Base-by-base conservation (phyloP, 2,329 filamentous ascomycete species). In the Colletotrichum sp. region DNA sequence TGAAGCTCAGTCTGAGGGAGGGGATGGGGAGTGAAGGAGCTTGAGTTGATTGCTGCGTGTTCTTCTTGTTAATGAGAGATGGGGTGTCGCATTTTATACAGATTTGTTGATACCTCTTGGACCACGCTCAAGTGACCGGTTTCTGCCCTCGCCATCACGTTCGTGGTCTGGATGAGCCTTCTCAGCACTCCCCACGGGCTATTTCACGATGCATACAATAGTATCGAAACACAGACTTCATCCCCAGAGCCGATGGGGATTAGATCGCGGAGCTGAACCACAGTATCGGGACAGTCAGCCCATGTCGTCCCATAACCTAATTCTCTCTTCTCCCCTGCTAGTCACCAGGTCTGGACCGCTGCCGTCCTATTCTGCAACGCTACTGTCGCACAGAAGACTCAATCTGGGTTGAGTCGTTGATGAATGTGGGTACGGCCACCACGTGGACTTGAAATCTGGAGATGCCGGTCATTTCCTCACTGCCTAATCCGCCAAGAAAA, bases 61-160 rank as follows among this genome's bases (percentile, higher is more conserved):
- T 2, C 30, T 34, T 18, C 3, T 24, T 21, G 14, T 0, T 0
- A 61, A 8, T 0, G 2, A 12, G 18, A 16, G 30, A 61, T 34
- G 16, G 10, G 18, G 3, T 12, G 4, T 1, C 2, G 12, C 18
- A 18, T 14, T 14, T 32, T 32, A 61, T 34, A 34, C 18, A 6
- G 2, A 13, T 57, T 16, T 59, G 6, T 6, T 3, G 55, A 28
- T 59, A 14, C 24, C 21, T 59, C 26, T 59, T 28, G 2, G 43
- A 7, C n/a, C n/a, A 21, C 7, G 6, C 18, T 21, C 9, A 0
- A 21, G 5, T 7, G n/a, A 21, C 18, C 6, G 6, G 9, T 8
- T 21, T n/a, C 43, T 10, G 18, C 8, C 10, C 43, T 21, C 10
- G 5, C 10, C 9, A 21, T 21, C 18, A 12, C 43, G 9, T 4